A percentile compares a stretch with the other conserved stretches of the same genome.
Evolutionary conservation across 2,329 filamentous ascomycete genomes (phyloP).

Genomic region (Cytospora paraplurivora): DNA sequence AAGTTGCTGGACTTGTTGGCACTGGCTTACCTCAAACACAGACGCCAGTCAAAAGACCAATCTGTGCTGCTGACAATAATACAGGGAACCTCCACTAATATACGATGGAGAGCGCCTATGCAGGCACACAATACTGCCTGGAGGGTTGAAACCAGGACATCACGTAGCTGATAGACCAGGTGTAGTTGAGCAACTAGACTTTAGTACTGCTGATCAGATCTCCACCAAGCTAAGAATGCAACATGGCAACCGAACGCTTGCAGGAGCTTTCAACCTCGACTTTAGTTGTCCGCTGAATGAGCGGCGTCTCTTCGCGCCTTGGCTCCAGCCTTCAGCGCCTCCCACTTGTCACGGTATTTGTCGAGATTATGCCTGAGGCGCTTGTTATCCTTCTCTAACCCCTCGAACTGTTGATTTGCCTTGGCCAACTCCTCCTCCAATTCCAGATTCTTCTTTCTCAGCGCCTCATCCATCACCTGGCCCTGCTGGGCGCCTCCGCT

Average conservation of each 20-base stretch:
- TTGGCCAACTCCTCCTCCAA: constrained; percentile 67
- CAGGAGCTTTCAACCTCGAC: not conserved
- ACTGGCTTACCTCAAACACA: not conserved
- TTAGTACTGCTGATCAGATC: not conserved
- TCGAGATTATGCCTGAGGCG: constrained; percentile 58
- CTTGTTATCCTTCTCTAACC: constrained; percentile 63
- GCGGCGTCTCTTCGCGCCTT: constrained; percentile 54
- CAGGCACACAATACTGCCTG: not conserved
- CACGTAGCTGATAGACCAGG: not conserved
- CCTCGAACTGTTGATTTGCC: constrained; percentile 62
- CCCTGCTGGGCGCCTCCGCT: constrained; percentile 33
- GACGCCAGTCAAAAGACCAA: not conserved
- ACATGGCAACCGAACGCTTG: not conserved
- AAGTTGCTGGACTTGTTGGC: not conserved
- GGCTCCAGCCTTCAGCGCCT: constrained; percentile 61
- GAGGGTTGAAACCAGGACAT: not conserved
- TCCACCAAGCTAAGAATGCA: not conserved
- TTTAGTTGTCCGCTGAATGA: constrained; percentile 24
- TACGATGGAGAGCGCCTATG: not conserved
- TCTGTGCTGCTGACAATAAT: not conserved
- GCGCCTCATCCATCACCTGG: constrained; percentile 47
- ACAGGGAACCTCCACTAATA: not conserved
- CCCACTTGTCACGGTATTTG: constrained; percentile 64
- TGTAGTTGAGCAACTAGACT: not conserved
- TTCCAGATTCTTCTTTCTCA: constrained; percentile 58